Percentiles rank a stretch among this genome's conserved stretches.
Conservation (phyloP, 805 yeast species). For the Lipomyces spencermartinsiae region DNA sequence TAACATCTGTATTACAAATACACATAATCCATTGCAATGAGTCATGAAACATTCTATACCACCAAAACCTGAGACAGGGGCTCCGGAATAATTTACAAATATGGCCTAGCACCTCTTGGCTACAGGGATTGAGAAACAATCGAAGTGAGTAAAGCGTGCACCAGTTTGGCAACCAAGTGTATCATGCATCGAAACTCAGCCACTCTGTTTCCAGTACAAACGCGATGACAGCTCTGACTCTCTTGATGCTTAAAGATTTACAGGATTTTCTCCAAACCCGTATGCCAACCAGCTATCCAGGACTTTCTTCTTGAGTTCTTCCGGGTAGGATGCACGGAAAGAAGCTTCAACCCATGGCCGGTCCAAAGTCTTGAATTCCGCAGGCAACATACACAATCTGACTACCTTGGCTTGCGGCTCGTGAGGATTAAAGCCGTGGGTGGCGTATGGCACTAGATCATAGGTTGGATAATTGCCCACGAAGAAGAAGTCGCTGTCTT, state of each 20-base stretch:
- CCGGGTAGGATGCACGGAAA: conserved; percentile 1
- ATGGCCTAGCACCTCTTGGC: too few relatives aligned
- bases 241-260: background rate
- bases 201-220: background rate
- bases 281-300: background rate
- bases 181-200: background rate
- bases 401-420: background rate
- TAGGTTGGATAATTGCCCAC: conserved; percentile 1
- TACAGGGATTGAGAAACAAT: too few relatives aligned
- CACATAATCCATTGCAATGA: too few relatives aligned
- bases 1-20: too few relatives aligned
- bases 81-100: too few relatives aligned
- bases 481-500: background rate
- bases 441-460: conserved; percentile 3
- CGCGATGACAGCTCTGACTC: background rate
- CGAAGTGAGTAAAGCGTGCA: too few relatives aligned
- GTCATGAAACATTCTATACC: too few relatives aligned
- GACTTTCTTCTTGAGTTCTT: conserved; percentile 2
- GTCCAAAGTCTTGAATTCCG: conserved; percentile 1
- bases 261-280: background rate
- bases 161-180: too few relatives aligned
- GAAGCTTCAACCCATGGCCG: conserved; percentile 1
- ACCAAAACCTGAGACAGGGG: too few relatives aligned
- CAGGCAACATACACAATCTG: background rate
- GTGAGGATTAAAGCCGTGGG: background rate